phyloP scores from a whole-genome alignment of 169 alveolate species.

The Eimeria acervulina region DNA sequence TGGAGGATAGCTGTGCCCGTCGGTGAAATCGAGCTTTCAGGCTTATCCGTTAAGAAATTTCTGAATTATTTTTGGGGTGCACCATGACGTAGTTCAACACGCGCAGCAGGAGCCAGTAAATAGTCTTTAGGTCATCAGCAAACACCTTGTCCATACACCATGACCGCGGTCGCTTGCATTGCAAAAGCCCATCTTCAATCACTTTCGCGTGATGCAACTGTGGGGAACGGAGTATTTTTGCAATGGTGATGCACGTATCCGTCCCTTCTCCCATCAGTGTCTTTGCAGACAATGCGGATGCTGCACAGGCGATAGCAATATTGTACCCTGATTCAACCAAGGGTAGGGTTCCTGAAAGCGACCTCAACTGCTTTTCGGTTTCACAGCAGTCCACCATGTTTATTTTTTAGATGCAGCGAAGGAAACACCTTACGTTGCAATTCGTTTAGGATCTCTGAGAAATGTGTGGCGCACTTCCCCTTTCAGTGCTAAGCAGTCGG shows the following conservation, averaged over 20 bases:
- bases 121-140: not conserved
- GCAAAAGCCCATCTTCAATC: not conserved
- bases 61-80: not conserved
- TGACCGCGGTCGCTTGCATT: constrained; percentile 3
- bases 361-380: not conserved
- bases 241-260: constrained; percentile 70
- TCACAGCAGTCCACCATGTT: constrained; percentile 10
- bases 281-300: constrained; percentile 61
- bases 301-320: constrained; percentile 76
- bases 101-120: not conserved
- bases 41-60: not conserved
- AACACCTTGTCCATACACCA: constrained; percentile 71
- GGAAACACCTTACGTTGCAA: constrained; percentile 75
- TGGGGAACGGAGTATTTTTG: constrained; percentile 54
- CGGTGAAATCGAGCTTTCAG: not conserved
- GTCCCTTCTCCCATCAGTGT: constrained; percentile 64
- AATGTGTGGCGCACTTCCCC: constrained; percentile 78
- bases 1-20: not conserved
- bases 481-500: constrained; percentile 50
- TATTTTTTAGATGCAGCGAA: constrained; percentile 54
- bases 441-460: constrained; percentile 63
- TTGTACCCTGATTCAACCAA: constrained; percentile 67
- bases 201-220: constrained; percentile 19
- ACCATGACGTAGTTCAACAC: not conserved
- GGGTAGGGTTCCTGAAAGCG: constrained; percentile 62